A percentile compares a stretch with the other conserved stretches of the same genome.
These are phyloP conservation scores for Aurantiochytrium sp. DNA, from an alignment of 108 stramenopile species.

Conservation along the genomic window DNA sequence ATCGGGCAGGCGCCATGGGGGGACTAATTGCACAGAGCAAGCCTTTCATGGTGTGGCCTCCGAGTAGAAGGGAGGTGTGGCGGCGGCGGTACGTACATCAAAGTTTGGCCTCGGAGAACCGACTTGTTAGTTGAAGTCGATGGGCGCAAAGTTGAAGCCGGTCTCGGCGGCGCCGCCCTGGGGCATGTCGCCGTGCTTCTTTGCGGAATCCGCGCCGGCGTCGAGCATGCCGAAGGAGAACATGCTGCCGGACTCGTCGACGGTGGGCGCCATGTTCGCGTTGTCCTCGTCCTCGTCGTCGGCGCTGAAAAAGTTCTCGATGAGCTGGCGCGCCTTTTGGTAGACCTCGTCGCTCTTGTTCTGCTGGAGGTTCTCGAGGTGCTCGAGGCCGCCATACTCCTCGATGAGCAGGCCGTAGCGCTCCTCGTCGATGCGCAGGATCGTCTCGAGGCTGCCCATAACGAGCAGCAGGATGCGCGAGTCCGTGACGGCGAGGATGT, in stretches of 20 bases:
- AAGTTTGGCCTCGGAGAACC: too few species aligned
- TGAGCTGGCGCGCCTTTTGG: constrained; percentile 65
- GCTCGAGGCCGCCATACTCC: constrained; percentile 67
- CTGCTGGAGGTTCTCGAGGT: constrained; percentile 73
- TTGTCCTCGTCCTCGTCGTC: constrained; percentile 59
- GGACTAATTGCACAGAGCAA: too few species aligned
- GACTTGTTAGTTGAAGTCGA: neutral
- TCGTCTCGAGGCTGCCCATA: constrained; percentile 69
- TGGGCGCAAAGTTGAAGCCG: neutral
- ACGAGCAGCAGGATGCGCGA: constrained; percentile 57
- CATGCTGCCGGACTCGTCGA: neutral
- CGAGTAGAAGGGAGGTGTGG: too few species aligned
- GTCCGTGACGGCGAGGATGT: constrained; percentile 60
- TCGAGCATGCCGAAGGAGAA: neutral
- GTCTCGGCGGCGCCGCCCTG: constrained; percentile 10
- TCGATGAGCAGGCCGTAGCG: constrained; percentile 22
- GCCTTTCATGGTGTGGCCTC: too few species aligned
- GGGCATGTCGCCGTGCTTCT: neutral
- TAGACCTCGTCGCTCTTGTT: constrained; percentile 70
- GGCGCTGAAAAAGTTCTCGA: constrained; percentile 71
- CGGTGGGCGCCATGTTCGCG: neutral
- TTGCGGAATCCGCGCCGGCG: too few species aligned
- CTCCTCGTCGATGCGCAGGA: constrained; percentile 6
- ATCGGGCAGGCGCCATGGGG: too few species aligned
- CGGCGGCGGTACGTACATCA: too few species aligned